These are phyloP conservation scores for Tetrahymena malaccensis DNA, from an alignment of 73 alveolate genomes.

Conservation along the genomic window DNA sequence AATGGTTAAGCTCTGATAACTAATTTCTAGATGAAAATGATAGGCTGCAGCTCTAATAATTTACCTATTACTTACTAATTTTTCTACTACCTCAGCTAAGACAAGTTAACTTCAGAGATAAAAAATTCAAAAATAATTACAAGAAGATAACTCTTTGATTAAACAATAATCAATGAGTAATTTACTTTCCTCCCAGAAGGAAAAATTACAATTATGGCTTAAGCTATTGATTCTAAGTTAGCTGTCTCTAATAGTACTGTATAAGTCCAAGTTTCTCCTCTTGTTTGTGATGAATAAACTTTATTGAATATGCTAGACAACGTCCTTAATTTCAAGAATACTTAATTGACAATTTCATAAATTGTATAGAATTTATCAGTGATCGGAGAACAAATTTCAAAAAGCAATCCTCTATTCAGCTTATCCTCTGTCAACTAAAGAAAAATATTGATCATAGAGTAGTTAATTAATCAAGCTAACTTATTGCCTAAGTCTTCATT, in stretches of 20 bases:
- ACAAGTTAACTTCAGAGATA: not conserved
- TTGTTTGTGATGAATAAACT: too few relatives aligned
- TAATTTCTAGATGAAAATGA: not conserved
- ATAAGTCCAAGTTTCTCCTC: too few relatives aligned
- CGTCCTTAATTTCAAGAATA: too few relatives aligned
- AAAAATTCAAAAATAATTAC: not conserved
- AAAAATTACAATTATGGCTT: not conserved
- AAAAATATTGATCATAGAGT: too few relatives aligned
- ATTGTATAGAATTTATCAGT: too few relatives aligned
- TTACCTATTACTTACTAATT: not conserved
- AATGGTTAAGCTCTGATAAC: not conserved
- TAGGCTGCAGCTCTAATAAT: not conserved
- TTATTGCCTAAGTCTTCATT: too few relatives aligned
- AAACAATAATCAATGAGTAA: not conserved
- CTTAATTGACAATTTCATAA: too few relatives aligned
- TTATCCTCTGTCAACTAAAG: too few relatives aligned
- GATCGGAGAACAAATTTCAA: too few relatives aligned
- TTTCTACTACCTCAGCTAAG: not conserved
- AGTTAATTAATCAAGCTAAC: too few relatives aligned
- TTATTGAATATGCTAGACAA: too few relatives aligned
- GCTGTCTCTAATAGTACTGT: not conserved
- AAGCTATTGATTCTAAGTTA: not conserved
- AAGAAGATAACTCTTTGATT: not conserved
- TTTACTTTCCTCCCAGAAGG: not conserved
- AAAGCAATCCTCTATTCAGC: too few relatives aligned